Evolutionary conservation across 2,329 filamentous ascomycete species (phyloP).

Genomic region (Penicillium sp.): DNA sequence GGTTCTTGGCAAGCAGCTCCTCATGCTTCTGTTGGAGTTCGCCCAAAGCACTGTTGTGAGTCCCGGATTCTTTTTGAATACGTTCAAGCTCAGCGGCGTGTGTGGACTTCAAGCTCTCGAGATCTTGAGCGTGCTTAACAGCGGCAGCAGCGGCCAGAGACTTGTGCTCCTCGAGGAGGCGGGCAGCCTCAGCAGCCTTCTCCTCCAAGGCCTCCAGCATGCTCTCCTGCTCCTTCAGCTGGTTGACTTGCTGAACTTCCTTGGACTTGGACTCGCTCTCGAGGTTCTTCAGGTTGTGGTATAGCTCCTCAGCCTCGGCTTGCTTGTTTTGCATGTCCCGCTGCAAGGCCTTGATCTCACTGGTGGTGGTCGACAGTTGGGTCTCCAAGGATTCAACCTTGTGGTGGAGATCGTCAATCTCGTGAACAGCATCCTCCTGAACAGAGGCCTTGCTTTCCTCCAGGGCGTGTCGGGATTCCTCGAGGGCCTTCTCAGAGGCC

Average conservation of each 20-base stretch:
- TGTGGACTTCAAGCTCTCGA: conserved; percentile 37
- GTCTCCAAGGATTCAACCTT: conserved; percentile 37
- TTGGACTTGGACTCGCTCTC: conserved; percentile 42
- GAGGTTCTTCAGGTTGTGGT: conserved; percentile 39
- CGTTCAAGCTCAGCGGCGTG: conserved; percentile 40
- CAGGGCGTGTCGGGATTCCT: conserved; percentile 35
- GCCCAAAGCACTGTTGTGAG: conserved; percentile 31
- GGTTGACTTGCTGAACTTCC: conserved; percentile 36
- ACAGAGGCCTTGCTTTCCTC: conserved; percentile 38
- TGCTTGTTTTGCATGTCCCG: conserved; percentile 39
- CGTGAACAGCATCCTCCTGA: conserved; percentile 36
- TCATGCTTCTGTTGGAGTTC: conserved; percentile 40
- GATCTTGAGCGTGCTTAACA: conserved; percentile 36
- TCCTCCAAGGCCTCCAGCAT: conserved; percentile 37
- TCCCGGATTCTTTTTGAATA: conserved; percentile 32
- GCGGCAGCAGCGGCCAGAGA: conserved; percentile 30
- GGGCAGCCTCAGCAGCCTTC: conserved; percentile 35
- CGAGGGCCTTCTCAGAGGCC: conserved; percentile 36
- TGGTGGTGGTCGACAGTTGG: conserved; percentile 32
- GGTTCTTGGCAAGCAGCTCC: conserved; percentile 30
- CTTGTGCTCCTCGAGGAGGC: conserved; percentile 38
- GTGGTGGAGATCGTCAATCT: conserved; percentile 39
- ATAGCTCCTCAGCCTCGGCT: conserved; percentile 39
- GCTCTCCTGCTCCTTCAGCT: conserved; percentile 36
- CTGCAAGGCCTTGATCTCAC: conserved; percentile 38